phyloP scores from a whole-genome alignment of 345 rosid species.

The Mercurialis annua region DNA sequence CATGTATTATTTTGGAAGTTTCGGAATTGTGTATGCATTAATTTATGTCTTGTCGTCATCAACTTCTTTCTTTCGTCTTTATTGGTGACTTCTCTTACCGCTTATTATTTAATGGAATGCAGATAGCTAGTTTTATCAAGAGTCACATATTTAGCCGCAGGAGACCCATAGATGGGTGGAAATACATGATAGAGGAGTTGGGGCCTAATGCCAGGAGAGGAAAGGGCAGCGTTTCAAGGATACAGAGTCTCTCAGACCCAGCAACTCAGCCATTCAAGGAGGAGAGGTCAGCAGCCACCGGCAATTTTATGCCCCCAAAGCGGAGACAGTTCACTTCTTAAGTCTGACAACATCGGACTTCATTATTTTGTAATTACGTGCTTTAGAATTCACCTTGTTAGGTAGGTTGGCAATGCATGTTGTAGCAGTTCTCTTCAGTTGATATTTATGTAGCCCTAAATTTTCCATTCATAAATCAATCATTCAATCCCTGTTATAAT shows the following conservation, averaged over 20 bases:
- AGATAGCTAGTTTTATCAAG: conserved; percentile 96
- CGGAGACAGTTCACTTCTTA: conserved; percentile 36
- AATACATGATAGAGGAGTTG: conserved; percentile 88
- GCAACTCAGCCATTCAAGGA: conserved; percentile 86
- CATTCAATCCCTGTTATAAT: too few species aligned
- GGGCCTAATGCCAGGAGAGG: conserved; percentile 98
- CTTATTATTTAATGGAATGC: conserved; percentile 22
- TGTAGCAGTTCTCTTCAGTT: too few species aligned
- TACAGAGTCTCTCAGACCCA: conserved; percentile 69
- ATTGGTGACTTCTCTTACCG: neutral
- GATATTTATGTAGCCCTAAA: too few species aligned
- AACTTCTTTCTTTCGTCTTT: neutral
- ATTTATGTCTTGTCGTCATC: neutral
- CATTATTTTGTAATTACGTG: neutral
- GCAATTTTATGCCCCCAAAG: conserved; percentile 32
- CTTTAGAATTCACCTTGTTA: too few species aligned
- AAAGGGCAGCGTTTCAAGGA: conserved; percentile 86
- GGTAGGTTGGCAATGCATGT: too few species aligned
- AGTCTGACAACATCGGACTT: neutral
- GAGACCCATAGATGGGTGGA: conserved; percentile 96
- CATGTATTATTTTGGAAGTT: neutral
- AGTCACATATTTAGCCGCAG: conserved; percentile 93
- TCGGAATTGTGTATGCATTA: neutral
- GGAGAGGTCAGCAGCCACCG: conserved; percentile 35
- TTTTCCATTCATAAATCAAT: too few species aligned